These are phyloP conservation scores for Knoxdaviesia capensis DNA, from an alignment of 2,329 filamentous ascomycete species.

Conservation along the genomic window DNA sequence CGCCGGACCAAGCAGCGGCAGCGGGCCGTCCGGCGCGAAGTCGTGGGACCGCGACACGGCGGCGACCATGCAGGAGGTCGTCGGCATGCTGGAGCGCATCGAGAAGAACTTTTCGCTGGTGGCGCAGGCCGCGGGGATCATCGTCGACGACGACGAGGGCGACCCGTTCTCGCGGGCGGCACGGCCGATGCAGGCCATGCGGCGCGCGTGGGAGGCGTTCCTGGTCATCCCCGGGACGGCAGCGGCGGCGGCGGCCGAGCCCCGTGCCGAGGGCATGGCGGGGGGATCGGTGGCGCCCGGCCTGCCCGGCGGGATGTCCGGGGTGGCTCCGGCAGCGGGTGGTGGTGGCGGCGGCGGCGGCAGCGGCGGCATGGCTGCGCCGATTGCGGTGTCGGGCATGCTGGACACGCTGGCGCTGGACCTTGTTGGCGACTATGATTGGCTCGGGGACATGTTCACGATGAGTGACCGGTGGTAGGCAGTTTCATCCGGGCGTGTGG, in stretches of 20 bases:
- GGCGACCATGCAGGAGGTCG: conserved; percentile 1
- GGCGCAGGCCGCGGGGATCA: neutral
- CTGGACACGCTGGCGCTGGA: conserved; percentile 2
- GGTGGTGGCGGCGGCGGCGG: neutral
- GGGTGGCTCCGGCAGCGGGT: neutral
- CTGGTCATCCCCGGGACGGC: conserved; percentile 12
- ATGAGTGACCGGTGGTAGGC: neutral
- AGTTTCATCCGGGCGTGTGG: too few species aligned
- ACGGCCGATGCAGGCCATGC: conserved; percentile 3
- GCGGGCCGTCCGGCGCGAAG: neutral
- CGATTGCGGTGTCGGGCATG: neutral
- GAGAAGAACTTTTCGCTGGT: conserved; percentile 1
- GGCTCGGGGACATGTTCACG: conserved; percentile 4
- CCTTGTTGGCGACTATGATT: conserved; percentile 4
- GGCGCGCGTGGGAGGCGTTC: conserved; percentile 3
- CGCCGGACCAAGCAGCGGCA: too few species aligned
- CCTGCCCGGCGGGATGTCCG: neutral
- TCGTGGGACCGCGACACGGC: conserved; percentile 3
- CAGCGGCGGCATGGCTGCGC: neutral
- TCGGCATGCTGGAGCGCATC: conserved; percentile 1
- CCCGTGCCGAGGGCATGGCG: conserved; percentile 2
- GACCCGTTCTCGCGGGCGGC: conserved; percentile 3
- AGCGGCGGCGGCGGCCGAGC: conserved; percentile 12
- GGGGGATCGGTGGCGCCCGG: neutral
- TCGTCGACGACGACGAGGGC: conserved; percentile 1